Conservation (phyloP, 805 yeast genomes). For the Ogataea methylovora region DNA sequence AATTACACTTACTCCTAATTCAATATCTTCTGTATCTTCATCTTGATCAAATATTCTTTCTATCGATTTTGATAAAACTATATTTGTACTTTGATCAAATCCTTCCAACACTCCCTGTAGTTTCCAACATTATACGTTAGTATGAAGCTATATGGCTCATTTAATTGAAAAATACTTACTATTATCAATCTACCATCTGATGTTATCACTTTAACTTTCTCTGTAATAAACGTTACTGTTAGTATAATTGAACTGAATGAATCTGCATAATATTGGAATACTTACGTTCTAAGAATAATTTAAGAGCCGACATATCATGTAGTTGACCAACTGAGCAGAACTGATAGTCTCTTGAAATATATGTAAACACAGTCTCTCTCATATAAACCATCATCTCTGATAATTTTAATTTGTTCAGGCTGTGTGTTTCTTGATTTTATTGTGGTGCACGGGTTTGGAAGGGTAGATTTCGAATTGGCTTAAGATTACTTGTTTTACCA, state of each 20-base stretch:
- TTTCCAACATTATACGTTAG: too few species aligned
- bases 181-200: conserved; percentile 47
- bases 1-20: conserved; percentile 42
- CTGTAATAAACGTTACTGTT: conserved; percentile 16
- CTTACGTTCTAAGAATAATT: conserved; percentile 1
- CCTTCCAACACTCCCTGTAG: conserved; percentile 43
- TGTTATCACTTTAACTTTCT: conserved; percentile 47
- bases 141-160: background rate
- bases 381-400: too few species aligned
- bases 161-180: conserved; percentile 5
- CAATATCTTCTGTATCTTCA: conserved; percentile 30
- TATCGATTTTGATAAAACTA: conserved; percentile 42
- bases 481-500: too few species aligned
- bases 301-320: conserved; percentile 1
- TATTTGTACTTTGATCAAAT: conserved; percentile 57
- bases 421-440: too few species aligned
- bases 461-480: too few species aligned
- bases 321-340: too few species aligned
- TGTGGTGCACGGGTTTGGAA: too few species aligned
- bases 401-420: too few species aligned
- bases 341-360: too few species aligned
- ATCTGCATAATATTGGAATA: background rate
- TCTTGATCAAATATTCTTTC: conserved; percentile 44
- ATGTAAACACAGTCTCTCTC: too few species aligned
- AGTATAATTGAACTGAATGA: background rate